Base-by-base conservation (phyloP, 2,329 filamentous ascomycete species). In the Zymoseptoria brevis region DNA sequence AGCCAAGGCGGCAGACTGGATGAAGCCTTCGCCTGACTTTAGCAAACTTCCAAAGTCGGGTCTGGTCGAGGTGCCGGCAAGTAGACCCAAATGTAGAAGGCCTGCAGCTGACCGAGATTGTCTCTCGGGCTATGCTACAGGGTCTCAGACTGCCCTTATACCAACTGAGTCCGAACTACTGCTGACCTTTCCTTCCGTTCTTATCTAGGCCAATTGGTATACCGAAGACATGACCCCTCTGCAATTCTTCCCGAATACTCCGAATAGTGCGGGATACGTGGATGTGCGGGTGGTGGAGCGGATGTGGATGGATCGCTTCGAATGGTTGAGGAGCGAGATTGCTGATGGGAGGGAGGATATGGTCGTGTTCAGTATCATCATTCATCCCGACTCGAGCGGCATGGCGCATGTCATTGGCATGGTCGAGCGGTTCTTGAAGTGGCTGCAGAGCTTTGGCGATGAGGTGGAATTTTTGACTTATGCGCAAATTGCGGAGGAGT, bases 341-440 rank as follows among this genome's bases (percentile, higher is more conserved):
- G 69, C 70, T 56, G 69, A 75, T 64, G 60, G 56, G 50, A 61
- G 64, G 13, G 63, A 65, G 13, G 70, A 74, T 1, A 67, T 68
- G 68, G 73, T 76, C 29, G 70, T 83, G 0, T 83, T 83, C 56
- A 78, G 79, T 19, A 67, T 84, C 19, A 71, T 83, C 2, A 68
- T 84, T 66, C 82, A 84, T 71, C 81, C 81, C 0, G 81, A 84
- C 71, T 83, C 80, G 2, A 82, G 78, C 66, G 82, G 82, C 0
- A 82, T 84, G 80, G 80, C 82, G 53, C 83, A 85, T 74, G 76
- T 85, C 1, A 79, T 84, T 65, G 81, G 81, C 0, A 83, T 83
- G 81, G 64, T 82, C 19, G 77, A 81, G 67, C 74, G 79, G 53
- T 75, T 82, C 62, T 70, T 83, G 60, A 66, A 56, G 35, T 84